A percentile compares a stretch with the other conserved stretches of the same genome.
Evolutionary conservation across 1,139 yeast genomes (phyloP).

Genomic region (Geotrichum siamense): DNA sequence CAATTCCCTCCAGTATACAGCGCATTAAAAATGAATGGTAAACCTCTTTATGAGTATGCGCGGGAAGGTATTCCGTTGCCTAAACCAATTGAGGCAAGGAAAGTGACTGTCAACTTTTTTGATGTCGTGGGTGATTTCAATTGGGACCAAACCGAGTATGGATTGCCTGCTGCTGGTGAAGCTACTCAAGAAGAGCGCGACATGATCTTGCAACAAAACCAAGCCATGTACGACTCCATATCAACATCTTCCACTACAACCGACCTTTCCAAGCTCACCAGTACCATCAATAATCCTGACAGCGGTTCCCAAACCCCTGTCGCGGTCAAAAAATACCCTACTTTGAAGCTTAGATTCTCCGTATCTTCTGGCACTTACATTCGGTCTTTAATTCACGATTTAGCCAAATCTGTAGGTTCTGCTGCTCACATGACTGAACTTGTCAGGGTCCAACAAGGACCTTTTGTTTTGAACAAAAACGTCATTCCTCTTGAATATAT

Average conservation of each 20-base stretch:
- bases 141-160: slow-evolving; percentile 15
- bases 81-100: slow-evolving; percentile 65
- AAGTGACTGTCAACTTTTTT: slow-evolving; percentile 54
- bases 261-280: slow-evolving; percentile 12
- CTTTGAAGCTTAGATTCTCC: slow-evolving; percentile 58
- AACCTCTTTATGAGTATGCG: slow-evolving; percentile 90
- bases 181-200: slow-evolving; percentile 14
- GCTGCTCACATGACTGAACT: slow-evolving; percentile 88
- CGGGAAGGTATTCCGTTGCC: slow-evolving; percentile 84
- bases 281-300: slow-evolving; percentile 1
- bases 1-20: slow-evolving; percentile 96
- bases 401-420: slow-evolving; percentile 73
- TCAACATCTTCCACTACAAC: slow-evolving; percentile 1
- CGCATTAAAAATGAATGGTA: slow-evolving; percentile 91
- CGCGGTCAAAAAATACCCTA: slow-evolving; percentile 12
- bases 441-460: slow-evolving; percentile 66
- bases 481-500: slow-evolving; percentile 65
- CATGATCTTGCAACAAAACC: slow-evolving; percentile 12
- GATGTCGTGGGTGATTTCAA: slow-evolving; percentile 36
- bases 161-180: slow-evolving; percentile 14
- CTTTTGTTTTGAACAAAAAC: slow-evolving; percentile 69
- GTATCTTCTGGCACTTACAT: slow-evolving; percentile 97
- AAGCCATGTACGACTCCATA: slow-evolving; percentile 10
- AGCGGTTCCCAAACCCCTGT: neutral
- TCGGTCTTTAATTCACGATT: slow-evolving; percentile 80